These are phyloP conservation scores for Myxozyma vanderwaltii DNA, from an alignment of 805 yeast genomes.

Conservation along the genomic window DNA sequence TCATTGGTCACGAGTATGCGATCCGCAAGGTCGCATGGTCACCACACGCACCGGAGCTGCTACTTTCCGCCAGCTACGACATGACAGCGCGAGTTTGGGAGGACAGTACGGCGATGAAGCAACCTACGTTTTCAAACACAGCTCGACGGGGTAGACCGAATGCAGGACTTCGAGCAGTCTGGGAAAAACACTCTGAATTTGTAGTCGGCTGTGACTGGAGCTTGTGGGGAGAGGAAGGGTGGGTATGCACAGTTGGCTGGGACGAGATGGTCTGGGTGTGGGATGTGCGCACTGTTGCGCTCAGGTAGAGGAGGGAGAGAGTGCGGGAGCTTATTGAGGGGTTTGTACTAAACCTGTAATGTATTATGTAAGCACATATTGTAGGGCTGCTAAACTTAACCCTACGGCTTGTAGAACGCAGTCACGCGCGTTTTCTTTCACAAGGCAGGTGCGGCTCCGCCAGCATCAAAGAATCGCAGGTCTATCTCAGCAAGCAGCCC, in stretches of 20 bases:
- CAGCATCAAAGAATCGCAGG: background rate
- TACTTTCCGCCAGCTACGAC: constrained; percentile 82
- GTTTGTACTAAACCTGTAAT: background rate
- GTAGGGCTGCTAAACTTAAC: background rate
- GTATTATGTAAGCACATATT: background rate
- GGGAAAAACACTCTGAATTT: constrained; percentile 79
- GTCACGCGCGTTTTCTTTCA: constrained; percentile 3
- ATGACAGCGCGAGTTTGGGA: constrained; percentile 90
- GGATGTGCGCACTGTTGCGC: constrained; percentile 56
- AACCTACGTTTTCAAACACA: constrained; percentile 41
- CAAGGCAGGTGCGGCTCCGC: constrained; percentile 9
- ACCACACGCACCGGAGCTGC: constrained; percentile 73
- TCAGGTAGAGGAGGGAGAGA: background rate
- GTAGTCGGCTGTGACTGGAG: constrained; percentile 95
- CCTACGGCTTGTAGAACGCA: constrained; percentile 5
- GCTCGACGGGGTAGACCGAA: constrained; percentile 52
- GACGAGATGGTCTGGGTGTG: constrained; percentile 92
- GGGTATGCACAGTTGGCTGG: constrained; percentile 95
- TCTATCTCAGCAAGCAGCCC: background rate
- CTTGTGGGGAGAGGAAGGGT: constrained; percentile 94
- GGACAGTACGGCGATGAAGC: constrained; percentile 64
- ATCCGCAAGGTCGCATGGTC: constrained; percentile 84
- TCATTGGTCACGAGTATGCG: constrained; percentile 87
- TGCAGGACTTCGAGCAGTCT: constrained; percentile 58
- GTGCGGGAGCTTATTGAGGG: background rate